A percentile compares a stretch with the other conserved stretches of the same genome.
Conservation (phyloP, 768 basidiomycete species). For the Saitozyma sp. region DNA sequence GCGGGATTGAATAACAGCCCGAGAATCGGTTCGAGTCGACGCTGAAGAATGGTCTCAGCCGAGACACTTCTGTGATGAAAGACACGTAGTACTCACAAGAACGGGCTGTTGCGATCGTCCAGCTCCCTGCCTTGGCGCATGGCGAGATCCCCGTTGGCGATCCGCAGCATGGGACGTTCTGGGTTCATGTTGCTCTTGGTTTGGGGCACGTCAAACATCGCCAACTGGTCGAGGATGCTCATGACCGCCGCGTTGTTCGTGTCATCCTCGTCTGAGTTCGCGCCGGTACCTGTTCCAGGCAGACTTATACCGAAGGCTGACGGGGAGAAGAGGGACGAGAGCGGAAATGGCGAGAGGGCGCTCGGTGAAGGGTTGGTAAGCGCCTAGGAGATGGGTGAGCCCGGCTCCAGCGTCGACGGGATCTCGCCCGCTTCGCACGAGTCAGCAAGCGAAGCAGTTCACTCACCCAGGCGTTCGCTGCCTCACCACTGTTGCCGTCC, state of each 20-base stretch:
- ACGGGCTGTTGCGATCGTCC: conserved; percentile 35
- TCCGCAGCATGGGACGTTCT: conserved; percentile 46
- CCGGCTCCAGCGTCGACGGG: background rate
- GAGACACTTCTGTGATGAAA: background rate
- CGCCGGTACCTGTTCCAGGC: background rate
- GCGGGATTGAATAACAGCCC: conserved; percentile 51
- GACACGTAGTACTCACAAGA: conserved; percentile 39
- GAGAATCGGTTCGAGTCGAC: conserved; percentile 41
- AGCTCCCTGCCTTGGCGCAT: conserved; percentile 30
- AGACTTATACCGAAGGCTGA: conserved; percentile 23
- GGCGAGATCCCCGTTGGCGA: conserved; percentile 21
- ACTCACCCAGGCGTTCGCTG: conserved; percentile 15
- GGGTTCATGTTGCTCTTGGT: conserved; percentile 42
- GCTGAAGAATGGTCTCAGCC: background rate
- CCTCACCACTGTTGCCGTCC: conserved; percentile 8
- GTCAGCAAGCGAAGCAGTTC: background rate
- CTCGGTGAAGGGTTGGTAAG: conserved; percentile 12
- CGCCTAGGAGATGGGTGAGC: background rate
- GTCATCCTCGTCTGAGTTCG: conserved; percentile 5
- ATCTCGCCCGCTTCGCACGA: background rate
- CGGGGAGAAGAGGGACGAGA: conserved; percentile 38
- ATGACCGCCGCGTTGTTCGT: conserved; percentile 16
- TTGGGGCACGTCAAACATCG: conserved; percentile 33
- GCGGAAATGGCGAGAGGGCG: conserved; percentile 29
- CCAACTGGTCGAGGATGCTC: conserved; percentile 31